These are phyloP conservation scores for Phanerodontia chrysosporium DNA, from an alignment of 768 basidiomycete genomes.

Conservation along the genomic window DNA sequence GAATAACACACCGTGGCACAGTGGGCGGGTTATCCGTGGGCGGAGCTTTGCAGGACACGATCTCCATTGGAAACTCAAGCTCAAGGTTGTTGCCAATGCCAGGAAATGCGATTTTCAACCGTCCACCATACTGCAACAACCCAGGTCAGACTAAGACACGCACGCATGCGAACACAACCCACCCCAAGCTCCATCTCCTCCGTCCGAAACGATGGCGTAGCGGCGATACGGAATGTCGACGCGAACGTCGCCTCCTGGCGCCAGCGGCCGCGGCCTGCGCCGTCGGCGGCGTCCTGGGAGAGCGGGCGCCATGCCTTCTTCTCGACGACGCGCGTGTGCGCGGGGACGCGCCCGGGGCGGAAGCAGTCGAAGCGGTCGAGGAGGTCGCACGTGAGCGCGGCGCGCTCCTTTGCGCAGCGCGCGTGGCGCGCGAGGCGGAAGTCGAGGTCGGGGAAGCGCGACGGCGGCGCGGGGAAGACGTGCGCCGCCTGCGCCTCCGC, in stretches of 20 bases:
- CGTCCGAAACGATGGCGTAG: constrained; percentile 1
- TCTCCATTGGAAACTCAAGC: neutral
- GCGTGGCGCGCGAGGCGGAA: constrained; percentile 2
- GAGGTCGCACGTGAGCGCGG: neutral
- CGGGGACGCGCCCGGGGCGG: neutral
- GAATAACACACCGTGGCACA: neutral
- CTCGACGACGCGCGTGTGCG: neutral
- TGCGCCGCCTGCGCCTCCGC: neutral
- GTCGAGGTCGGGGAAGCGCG: neutral
- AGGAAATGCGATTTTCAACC: constrained; percentile 8
- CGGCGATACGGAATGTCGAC: constrained; percentile 1
- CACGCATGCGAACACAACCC: neutral
- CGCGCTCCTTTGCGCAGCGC: neutral
- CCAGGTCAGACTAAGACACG: neutral
- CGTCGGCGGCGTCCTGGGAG: neutral
- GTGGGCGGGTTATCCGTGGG: neutral
- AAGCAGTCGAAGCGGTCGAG: neutral
- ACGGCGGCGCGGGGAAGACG: constrained; percentile 8
- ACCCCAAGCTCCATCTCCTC: neutral
- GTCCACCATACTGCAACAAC: constrained; percentile 1
- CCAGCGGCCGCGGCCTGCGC: neutral
- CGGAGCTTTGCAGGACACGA: neutral
- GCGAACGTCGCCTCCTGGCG: constrained; percentile 7
- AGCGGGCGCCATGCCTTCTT: neutral
- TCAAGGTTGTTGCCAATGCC: constrained; percentile 11